Conservation (phyloP, 225 moss, liverwort and hornwort species). For the Antitrichia curtipendula region DNA sequence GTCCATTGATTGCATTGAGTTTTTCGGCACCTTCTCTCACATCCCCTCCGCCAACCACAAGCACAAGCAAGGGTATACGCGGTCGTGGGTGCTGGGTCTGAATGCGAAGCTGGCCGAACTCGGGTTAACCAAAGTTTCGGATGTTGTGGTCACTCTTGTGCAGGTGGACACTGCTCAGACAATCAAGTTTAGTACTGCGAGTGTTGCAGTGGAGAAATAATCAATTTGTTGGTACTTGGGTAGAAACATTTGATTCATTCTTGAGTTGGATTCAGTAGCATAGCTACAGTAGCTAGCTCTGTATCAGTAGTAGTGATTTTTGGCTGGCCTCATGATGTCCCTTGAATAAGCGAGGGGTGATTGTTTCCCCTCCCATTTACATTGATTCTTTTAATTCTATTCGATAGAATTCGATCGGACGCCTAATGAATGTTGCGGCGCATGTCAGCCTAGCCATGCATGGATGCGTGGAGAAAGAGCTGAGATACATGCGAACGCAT, state of each 20-base stretch:
- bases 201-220: not conserved
- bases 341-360: not conserved
- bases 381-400: not conserved
- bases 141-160: slow-evolving; percentile 20
- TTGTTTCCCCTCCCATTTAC: not conserved
- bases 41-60: slow-evolving; percentile 7
- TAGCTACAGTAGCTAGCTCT: not conserved
- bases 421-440: not conserved
- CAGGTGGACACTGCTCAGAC: not conserved
- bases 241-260: not conserved
- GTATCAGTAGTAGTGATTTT: not conserved
- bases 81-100: slow-evolving; percentile 9
- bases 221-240: not conserved
- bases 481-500: not conserved
- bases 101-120: slow-evolving; percentile 2
- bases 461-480: not conserved
- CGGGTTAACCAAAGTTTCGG: not conserved
- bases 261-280: not conserved
- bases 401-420: not conserved
- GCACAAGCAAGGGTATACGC: not conserved
- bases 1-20: slow-evolving; percentile 23
- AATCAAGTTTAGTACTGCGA: not conserved
- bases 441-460: not conserved
- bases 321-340: not conserved
- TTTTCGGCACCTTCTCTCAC: slow-evolving; percentile 23